phyloP scores from a whole-genome alignment of 2,329 filamentous ascomycete species.

The Colletotrichum sp. region DNA sequence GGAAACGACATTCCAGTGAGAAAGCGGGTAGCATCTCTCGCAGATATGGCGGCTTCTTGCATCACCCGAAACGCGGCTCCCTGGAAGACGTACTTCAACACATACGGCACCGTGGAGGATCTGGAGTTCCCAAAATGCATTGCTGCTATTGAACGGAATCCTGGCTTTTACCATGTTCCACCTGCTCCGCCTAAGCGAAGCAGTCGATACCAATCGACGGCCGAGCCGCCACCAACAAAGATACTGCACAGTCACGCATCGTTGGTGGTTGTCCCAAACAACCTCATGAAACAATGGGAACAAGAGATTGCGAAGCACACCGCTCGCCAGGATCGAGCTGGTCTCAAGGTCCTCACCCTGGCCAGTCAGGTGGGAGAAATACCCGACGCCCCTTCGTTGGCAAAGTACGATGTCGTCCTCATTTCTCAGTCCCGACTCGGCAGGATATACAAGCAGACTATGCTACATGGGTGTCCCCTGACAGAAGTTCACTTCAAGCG shows the following conservation, averaged over 20 bases:
- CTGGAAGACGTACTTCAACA: slow-evolving; percentile 70
- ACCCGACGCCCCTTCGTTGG: slow-evolving; percentile 62
- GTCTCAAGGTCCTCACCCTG: slow-evolving; percentile 69
- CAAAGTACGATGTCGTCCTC: slow-evolving; percentile 76
- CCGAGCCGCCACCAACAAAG: slow-evolving; percentile 47
- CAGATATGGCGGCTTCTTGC: slow-evolving; percentile 77
- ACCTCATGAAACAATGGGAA: slow-evolving; percentile 84
- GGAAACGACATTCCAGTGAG: slow-evolving; percentile 39
- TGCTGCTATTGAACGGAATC: slow-evolving; percentile 60
- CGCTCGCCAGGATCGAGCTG: slow-evolving; percentile 27
- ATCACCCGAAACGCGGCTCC: slow-evolving; percentile 71
- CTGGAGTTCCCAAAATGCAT: slow-evolving; percentile 60
- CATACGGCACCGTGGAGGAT: slow-evolving; percentile 46
- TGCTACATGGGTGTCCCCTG: slow-evolving; percentile 60
- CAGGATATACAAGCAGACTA: slow-evolving; percentile 46
- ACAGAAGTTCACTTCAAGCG: slow-evolving; percentile 81
- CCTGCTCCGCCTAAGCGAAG: slow-evolving; percentile 37
- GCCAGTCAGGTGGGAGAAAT: slow-evolving; percentile 54
- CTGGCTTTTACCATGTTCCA: slow-evolving; percentile 63
- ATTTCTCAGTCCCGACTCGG: slow-evolving; percentile 80
- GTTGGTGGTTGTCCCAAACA: slow-evolving; percentile 81
- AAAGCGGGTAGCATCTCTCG: slow-evolving; percentile 63
- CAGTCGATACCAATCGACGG: slow-evolving; percentile 30
- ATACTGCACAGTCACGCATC: slow-evolving; percentile 73
- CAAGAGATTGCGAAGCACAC: slow-evolving; percentile 83